Percentiles rank a stretch among this genome's conserved stretches.
These are phyloP conservation scores for Oryza officinalis DNA, from an alignment of 176 grass and related monocot species.

Conservation along the genomic window DNA sequence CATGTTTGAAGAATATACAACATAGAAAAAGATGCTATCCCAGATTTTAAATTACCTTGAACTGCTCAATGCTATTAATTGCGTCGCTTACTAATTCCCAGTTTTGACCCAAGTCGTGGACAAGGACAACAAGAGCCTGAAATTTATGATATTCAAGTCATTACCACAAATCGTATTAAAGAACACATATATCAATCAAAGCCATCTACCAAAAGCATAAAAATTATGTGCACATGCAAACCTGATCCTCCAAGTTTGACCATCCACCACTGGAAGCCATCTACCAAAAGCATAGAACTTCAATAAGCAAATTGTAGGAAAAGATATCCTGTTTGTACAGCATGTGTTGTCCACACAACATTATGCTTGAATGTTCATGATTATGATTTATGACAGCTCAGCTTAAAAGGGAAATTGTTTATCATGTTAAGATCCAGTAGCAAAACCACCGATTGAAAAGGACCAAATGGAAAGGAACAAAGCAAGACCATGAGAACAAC, in stretches of 20 bases:
- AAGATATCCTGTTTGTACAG: slow-evolving; percentile 4
- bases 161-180: slow-evolving; percentile 21
- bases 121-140: slow-evolving; percentile 94
- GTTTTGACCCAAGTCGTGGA: slow-evolving; percentile 97
- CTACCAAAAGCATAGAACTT: slow-evolving; percentile 53
- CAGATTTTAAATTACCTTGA: slow-evolving; percentile 59
- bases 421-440: slow-evolving; percentile 7
- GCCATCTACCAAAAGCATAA: neutral
- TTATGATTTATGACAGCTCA: slow-evolving; percentile 22
- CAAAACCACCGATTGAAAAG: neutral
- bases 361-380: slow-evolving; percentile 27
- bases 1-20: slow-evolving; percentile 11
- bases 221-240: slow-evolving; percentile 29
- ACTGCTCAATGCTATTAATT: slow-evolving; percentile 83
- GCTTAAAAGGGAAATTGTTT: neutral
- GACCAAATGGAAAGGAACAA: neutral
- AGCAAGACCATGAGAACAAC: neutral
- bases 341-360: slow-evolving; percentile 14
- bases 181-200: neutral
- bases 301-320: slow-evolving; percentile 26
- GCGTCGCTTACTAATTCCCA: slow-evolving; percentile 95
- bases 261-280: slow-evolving; percentile 68
- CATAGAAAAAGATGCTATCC: slow-evolving; percentile 10
- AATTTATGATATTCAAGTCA: slow-evolving; percentile 40
- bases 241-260: slow-evolving; percentile 98